Base-by-base conservation (phyloP, 2,329 filamentous ascomycete genomes). In the Calonectria pseudoturangicola region DNA sequence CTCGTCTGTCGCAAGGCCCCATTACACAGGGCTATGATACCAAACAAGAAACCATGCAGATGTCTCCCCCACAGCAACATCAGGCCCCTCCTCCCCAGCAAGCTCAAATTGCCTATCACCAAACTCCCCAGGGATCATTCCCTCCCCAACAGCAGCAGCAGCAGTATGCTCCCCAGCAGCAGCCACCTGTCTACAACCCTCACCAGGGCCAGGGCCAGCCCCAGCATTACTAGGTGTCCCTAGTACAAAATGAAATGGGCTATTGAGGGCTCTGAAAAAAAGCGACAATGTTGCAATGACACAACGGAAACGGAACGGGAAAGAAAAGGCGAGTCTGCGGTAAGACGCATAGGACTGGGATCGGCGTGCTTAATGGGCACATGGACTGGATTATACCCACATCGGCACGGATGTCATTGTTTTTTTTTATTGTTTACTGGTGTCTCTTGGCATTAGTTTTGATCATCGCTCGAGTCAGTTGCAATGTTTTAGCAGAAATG, bases 41-140 rank as follows among this genome's bases (percentile, higher is more conserved):
- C 56, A 79, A 84, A 70, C 82, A 83, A 74, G 79, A 83, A 69
- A 82, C 80, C 27, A 86, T 86, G 85, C 72, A 78, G 18, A 83
- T 85, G 83, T 83, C 76, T 56, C 58, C 76, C 27, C 66, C 70
- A 25, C 74, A 74, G 47, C 62, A 73, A 54, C 69, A 63, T 21
- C 58, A 58, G n/a, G n/a, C 72, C 70, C 71, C 71, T 71, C 71
- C 71, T 21, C 77, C 72, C 48, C 76, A 78, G 50, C 76, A 75
- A 73, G 12, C 74, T 66, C 51, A 72, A 41, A 58, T 58, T 58
- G 54, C 75, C 28, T 75, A 76, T 30, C 39, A 62, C 47, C 75
- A 76, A 45, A 70, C 73, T 70, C 77, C 74, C 41, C 76, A 79
- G 33, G 77, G 76, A 66, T 75, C 76, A 6, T 78, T 72, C 68